Base-by-base conservation (phyloP, 331 rosid genomes). In the Quercus lobata region DNA sequence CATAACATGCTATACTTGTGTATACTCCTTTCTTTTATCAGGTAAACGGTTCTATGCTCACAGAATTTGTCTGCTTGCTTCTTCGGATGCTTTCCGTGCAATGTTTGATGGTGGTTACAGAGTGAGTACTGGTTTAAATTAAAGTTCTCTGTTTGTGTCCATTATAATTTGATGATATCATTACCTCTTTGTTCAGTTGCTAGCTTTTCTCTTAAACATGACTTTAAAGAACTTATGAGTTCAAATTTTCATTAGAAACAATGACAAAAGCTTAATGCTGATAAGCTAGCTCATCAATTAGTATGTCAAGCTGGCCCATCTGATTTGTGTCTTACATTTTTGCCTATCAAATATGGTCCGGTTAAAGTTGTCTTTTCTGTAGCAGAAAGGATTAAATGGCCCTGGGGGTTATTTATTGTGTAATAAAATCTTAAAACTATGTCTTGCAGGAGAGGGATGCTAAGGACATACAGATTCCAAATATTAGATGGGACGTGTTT, bases 101-200 rank as follows among this genome's bases (percentile, higher is more conserved):
- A 96, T 96, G 99, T 96, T 96, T 86, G 99, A 96, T 78, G 99
- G 99, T 82, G 99, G 98, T 78, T 96, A 96, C 79, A 88, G 98
- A 90, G 99, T 96, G 88, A 89, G 97, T 82, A 22, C 73, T 30
- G 54, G 17, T 49, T 49, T 49, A 49, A 12, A 65, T 29, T 30
- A 65, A 65, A 29, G 44, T 15, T 65, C 11, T 24, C 11, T 29
- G 71, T 30, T 65, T 65, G 44, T 65, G 44, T 29, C 5, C 9
- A 32, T 18, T 17, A 6, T 15, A 14, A 49, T 49, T 29, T 65
- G 41, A 27, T 29, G 10, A 29, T 60, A 60, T 11, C 24, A 4
- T 60, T 29, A 65, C 10, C 10, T 63, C 70, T 63, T 63, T 16
- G 34, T n/a, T 2, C 14, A 63, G 37, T 63, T 22, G 17, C 16